A percentile compares a stretch with the other conserved stretches of the same genome.
phyloP scores from a whole-genome alignment of 495 filamentous ascomycete genomes.

The Lepidopterella palustris region DNA sequence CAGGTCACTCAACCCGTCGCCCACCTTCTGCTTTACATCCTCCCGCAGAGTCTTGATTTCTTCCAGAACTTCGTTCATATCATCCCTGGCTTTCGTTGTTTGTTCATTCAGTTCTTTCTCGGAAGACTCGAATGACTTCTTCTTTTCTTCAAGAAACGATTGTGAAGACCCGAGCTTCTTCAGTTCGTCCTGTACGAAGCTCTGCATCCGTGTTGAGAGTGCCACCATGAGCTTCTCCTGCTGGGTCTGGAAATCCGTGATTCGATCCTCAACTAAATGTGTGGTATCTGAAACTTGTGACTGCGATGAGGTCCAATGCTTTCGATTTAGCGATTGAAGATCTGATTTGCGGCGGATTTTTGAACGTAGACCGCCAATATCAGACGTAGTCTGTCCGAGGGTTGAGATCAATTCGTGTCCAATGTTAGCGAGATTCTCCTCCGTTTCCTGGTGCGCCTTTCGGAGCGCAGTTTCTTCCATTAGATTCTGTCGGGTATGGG shows the following conservation, averaged over 20 bases:
- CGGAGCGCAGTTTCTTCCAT: slow-evolving; percentile 73
- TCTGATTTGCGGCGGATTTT: slow-evolving; percentile 79
- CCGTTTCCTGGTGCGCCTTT: slow-evolving; percentile 79
- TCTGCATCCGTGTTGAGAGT: slow-evolving; percentile 62
- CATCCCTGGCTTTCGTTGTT: slow-evolving; percentile 63
- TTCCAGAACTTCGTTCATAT: slow-evolving; percentile 85
- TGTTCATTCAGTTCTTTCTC: slow-evolving; percentile 61
- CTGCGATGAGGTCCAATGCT: slow-evolving; percentile 71
- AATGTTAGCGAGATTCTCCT: slow-evolving; percentile 62
- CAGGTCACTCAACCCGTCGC: slow-evolving; percentile 76
- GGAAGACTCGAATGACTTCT: slow-evolving; percentile 56
- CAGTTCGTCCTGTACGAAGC: slow-evolving; percentile 67
- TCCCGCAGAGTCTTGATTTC: slow-evolving; percentile 85
- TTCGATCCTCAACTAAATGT: slow-evolving; percentile 61
- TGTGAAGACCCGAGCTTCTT: slow-evolving; percentile 59
- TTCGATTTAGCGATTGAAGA: slow-evolving; percentile 70
- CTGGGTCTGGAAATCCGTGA: slow-evolving; percentile 59
- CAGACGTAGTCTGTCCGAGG: slow-evolving; percentile 64
- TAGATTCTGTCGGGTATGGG: slow-evolving; percentile 64
- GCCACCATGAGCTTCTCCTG: slow-evolving; percentile 62
- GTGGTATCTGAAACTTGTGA: slow-evolving; percentile 67
- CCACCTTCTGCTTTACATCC: slow-evolving; percentile 77
- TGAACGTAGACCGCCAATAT: slow-evolving; percentile 71
- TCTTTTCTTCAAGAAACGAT: slow-evolving; percentile 59
- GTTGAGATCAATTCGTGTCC: slow-evolving; percentile 70